These are phyloP conservation scores for Pichia terricola DNA, from an alignment of 1,139 yeast species.

Conservation along the genomic window DNA sequence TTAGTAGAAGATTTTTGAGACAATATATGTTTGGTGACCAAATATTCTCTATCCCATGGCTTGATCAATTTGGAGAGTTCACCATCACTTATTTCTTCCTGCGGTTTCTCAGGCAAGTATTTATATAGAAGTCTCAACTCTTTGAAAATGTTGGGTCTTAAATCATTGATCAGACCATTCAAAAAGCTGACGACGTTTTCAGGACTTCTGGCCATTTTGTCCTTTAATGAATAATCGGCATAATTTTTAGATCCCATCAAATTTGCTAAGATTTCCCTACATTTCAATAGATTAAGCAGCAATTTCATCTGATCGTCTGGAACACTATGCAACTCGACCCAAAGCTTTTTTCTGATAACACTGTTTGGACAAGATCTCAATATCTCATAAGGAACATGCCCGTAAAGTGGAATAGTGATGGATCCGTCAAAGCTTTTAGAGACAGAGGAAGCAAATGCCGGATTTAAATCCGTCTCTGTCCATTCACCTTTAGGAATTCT, in stretches of 20 bases:
- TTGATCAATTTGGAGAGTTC: slow-evolving; percentile 41
- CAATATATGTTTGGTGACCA: slow-evolving; percentile 29
- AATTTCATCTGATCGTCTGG: slow-evolving; percentile 48
- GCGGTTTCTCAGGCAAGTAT: slow-evolving; percentile 12
- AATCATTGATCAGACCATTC: slow-evolving; percentile 42
- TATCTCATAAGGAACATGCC: slow-evolving; percentile 58
- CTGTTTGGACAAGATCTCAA: slow-evolving; percentile 51
- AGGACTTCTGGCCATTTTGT: slow-evolving; percentile 84
- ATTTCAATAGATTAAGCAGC: slow-evolving; percentile 49
- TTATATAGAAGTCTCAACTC: slow-evolving; percentile 39
- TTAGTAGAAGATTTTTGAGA: slow-evolving; percentile 28
- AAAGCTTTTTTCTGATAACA: slow-evolving; percentile 52
- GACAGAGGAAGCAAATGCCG: slow-evolving; percentile 14
- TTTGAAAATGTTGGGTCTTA: slow-evolving; percentile 45
- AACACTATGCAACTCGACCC: slow-evolving; percentile 63
- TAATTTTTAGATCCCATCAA: slow-evolving; percentile 66
- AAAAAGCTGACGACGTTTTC: slow-evolving; percentile 66
- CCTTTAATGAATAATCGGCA: slow-evolving; percentile 74
- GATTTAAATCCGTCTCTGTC: slow-evolving; percentile 17
- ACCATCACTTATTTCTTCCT: slow-evolving; percentile 25
- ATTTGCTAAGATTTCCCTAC: slow-evolving; percentile 63
- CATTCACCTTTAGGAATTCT: slow-evolving; percentile 21
- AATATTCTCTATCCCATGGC: slow-evolving; percentile 92
- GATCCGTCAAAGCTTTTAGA: slow-evolving; percentile 20
- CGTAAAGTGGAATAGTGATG: slow-evolving; percentile 56